Evolutionary conservation across 140 eudicot species (phyloP).

Genomic region (Erigeron philadelphicus): DNA sequence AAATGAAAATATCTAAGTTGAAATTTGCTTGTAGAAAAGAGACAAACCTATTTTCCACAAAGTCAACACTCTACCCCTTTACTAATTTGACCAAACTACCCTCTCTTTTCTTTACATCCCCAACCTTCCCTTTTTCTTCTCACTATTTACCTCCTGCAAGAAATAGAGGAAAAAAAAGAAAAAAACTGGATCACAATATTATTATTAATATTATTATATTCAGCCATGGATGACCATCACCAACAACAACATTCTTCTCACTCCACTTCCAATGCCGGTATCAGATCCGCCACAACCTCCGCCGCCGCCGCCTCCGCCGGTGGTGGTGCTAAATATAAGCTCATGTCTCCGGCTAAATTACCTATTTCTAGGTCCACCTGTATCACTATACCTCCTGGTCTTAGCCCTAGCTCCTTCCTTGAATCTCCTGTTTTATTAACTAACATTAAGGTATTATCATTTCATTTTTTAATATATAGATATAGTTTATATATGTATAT

Average conservation of each 20-base stretch:
- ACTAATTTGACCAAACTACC: constrained; percentile 25
- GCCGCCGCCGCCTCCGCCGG: constrained; percentile 26
- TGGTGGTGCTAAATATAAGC: constrained; percentile 71
- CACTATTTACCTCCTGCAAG: background rate
- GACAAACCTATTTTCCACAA: constrained; percentile 32
- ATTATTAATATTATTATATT: background rate
- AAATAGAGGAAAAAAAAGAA: background rate
- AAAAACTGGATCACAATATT: constrained; percentile 36
- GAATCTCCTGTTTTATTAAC: constrained; percentile 91
- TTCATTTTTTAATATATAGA: background rate
- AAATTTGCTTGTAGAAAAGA: constrained; percentile 31
- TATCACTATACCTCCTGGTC: constrained; percentile 76
- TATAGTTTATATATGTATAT: background rate
- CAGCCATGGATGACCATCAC: constrained; percentile 39
- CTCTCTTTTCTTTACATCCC: constrained; percentile 21
- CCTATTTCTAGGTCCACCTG: constrained; percentile 79
- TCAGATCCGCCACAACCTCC: constrained; percentile 7
- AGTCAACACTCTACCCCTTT: constrained; percentile 34
- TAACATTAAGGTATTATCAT: constrained; percentile 56
- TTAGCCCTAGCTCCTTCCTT: constrained; percentile 91
- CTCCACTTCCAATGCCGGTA: constrained; percentile 30
- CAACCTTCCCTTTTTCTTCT: constrained; percentile 26
- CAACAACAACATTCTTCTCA: constrained; percentile 32
- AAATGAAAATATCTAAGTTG: constrained; percentile 16
- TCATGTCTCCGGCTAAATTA: constrained; percentile 95